A percentile compares a stretch with the other conserved stretches of the same genome.
Conservation (phyloP, 345 rosid genomes). For the Eucalyptus fibrosa region DNA sequence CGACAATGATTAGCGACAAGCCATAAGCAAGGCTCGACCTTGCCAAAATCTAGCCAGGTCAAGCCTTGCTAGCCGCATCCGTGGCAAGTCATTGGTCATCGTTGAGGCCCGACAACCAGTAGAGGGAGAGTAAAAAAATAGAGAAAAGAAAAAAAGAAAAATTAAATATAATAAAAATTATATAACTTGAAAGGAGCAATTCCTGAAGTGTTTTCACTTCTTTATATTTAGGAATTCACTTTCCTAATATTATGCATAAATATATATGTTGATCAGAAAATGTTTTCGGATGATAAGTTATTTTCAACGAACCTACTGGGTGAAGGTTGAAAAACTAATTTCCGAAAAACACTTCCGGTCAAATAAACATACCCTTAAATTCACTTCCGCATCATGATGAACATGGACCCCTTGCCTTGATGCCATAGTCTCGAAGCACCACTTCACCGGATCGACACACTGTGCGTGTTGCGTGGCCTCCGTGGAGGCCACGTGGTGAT, state of each 20-base stretch:
- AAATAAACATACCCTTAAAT: neutral
- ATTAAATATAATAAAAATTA: neutral
- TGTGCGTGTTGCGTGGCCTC: neutral
- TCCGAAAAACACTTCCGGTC: neutral
- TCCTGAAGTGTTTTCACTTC: neutral
- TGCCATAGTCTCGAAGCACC: neutral
- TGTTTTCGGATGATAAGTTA: neutral
- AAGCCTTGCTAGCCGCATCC: accelerated
- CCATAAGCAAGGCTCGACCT: neutral
- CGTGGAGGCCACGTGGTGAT: neutral
- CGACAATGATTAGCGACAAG: too few relatives aligned
- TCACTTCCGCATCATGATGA: neutral
- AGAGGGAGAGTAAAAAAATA: neutral
- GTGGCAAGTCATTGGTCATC: neutral
- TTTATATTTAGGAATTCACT: neutral
- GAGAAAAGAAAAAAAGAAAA: neutral
- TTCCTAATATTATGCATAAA: neutral
- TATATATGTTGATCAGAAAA: neutral
- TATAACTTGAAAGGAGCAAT: neutral
- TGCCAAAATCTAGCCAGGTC: too few relatives aligned
- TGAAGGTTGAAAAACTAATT: neutral
- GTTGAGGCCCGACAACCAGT: accelerated
- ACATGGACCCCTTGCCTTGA: neutral
- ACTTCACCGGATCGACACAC: neutral
- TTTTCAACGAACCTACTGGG: neutral